A percentile compares a stretch with the other conserved stretches of the same genome.
phyloP scores from a whole-genome alignment of 1,284 basidiomycete genomes.

The Trichosporon inkin region DNA sequence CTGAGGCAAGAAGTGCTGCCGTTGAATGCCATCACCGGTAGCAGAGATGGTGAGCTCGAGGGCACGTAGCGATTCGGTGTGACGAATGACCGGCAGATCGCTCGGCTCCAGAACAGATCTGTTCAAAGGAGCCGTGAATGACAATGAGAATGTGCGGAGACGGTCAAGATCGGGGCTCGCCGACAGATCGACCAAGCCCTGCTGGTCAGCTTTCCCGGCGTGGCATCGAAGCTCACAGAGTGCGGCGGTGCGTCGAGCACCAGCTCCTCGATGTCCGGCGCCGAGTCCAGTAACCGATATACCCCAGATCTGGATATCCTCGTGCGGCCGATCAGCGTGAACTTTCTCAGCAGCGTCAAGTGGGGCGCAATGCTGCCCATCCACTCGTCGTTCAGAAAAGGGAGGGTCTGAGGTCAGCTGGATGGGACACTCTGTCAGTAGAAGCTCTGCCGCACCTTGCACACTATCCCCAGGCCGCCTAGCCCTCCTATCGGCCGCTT shows the following conservation, averaged over 20 bases:
- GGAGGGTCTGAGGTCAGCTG: constrained; percentile 27
- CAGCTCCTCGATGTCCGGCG: constrained; percentile 35
- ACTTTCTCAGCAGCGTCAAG: constrained; percentile 28
- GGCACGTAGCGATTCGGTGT: constrained; percentile 24
- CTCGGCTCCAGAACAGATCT: constrained; percentile 12
- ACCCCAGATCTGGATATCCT: constrained; percentile 37
- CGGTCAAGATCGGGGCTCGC: constrained; percentile 23
- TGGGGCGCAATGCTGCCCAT: constrained; percentile 31
- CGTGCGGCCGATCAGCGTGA: constrained; percentile 43
- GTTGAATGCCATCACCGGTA: neutral
- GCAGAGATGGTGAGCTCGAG: constrained; percentile 37
- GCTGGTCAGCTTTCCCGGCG: neutral
- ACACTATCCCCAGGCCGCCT: constrained; percentile 40
- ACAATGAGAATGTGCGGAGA: constrained; percentile 33
- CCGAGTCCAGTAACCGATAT: constrained; percentile 29
- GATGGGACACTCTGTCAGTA: neutral
- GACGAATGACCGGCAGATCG: constrained; percentile 35
- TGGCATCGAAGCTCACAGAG: constrained; percentile 25
- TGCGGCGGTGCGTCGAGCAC: constrained; percentile 39
- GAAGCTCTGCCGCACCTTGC: constrained; percentile 27
- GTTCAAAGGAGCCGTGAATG: constrained; percentile 26
- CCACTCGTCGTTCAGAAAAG: constrained; percentile 38
- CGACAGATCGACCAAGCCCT: constrained; percentile 34
- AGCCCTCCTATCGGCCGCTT: constrained; percentile 29
- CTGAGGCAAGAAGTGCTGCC: constrained; percentile 21